These are phyloP conservation scores for Claviceps lovelessii DNA, from an alignment of 2,329 filamentous ascomycete genomes.

Conservation along the genomic window DNA sequence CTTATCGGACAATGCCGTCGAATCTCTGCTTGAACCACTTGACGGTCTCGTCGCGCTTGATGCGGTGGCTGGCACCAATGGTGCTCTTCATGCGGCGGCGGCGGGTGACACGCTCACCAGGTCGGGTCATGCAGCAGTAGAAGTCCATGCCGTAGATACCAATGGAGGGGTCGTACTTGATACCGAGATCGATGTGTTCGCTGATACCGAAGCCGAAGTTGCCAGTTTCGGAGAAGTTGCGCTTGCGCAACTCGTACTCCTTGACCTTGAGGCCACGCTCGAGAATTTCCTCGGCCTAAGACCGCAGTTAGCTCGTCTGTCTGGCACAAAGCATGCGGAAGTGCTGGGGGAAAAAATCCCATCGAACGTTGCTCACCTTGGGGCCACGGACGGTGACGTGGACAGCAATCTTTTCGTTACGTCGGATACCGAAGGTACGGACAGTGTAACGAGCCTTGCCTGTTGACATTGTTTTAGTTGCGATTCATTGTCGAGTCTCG, in stretches of 20 bases:
- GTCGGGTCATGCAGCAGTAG: slow-evolving; percentile 99
- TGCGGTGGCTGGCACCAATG: slow-evolving; percentile 80
- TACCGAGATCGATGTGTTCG: slow-evolving; percentile 99
- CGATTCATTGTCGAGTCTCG: slow-evolving; percentile 2
- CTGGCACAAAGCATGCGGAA: background rate
- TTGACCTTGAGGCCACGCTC: slow-evolving; percentile 99
- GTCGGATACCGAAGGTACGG: slow-evolving; percentile 99
- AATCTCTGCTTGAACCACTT: slow-evolving; percentile 90
- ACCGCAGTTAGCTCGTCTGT: slow-evolving; percentile 12
- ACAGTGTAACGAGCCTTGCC: slow-evolving; percentile 99
- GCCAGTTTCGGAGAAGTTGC: slow-evolving; percentile 99
- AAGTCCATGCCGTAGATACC: slow-evolving; percentile 99
- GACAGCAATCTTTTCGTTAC: slow-evolving; percentile 99
- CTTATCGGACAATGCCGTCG: slow-evolving; percentile 98
- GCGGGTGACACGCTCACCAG: slow-evolving; percentile 93
- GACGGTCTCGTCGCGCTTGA: slow-evolving; percentile 88
- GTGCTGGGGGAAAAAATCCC: background rate
- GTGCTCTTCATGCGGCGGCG: slow-evolving; percentile 78
- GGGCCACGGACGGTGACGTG: slow-evolving; percentile 99
- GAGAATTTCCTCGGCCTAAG: slow-evolving; percentile 90
- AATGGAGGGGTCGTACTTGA: slow-evolving; percentile 98
- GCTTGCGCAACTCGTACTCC: slow-evolving; percentile 99
- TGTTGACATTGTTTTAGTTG: slow-evolving; percentile 21
- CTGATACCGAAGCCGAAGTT: slow-evolving; percentile 99
- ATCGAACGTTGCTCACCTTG: slow-evolving; percentile 31